Base-by-base conservation (phyloP, 495 filamentous ascomycete species). In the Neurospora hispaniola region DNA sequence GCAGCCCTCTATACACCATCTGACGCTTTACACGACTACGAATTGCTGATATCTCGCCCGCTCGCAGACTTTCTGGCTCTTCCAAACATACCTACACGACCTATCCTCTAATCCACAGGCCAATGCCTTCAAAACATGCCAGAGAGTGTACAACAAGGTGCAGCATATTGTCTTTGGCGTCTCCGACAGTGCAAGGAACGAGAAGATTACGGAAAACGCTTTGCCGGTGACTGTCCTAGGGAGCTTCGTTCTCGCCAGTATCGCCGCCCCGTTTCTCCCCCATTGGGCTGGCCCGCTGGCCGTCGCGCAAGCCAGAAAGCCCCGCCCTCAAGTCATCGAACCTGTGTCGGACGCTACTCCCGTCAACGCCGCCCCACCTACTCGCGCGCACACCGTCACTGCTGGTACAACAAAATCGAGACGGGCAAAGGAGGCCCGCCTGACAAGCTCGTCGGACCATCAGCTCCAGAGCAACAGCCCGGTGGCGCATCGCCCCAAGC, bases 41-140 rank as follows among this genome's bases (percentile, higher is more conserved):
- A 31, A 31, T 59, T 44, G 73, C 76, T 78, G 73, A 74, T 42
- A 35, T 70, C 54, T 12, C 38, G 20, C 42, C 73, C 42, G 23
- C 16, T 23, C 27, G 73, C 81, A 93, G 91, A 93, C 91, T 41
- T 93, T 93, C 80, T 93, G 91, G 91, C 85, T 93, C 71, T 92
- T 93, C 82, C 91, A 93, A 81, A 93, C 90, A 42, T 92, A 93
- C 81, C 87, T 93, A 9, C 90, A 90, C 81, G 91, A 93, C 77
- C 88, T 93, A 72, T 85, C 89, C 66, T 81, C 84, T 73, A 91
- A 89, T 70, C 91, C 91, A 8, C 88, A 90, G 77, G 86, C 89
- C 66, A 85, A 88, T 69, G 86, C 88, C 31, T 93, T 93, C 83
- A 85, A 89, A 82, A 92, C 89, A 71, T 93, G 91, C 75, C 86